A percentile compares a stretch with the other conserved stretches of the same genome.
phyloP scores from a whole-genome alignment of 192 early-diverging fungal genomes.

The Backusella psychrophila region DNA sequence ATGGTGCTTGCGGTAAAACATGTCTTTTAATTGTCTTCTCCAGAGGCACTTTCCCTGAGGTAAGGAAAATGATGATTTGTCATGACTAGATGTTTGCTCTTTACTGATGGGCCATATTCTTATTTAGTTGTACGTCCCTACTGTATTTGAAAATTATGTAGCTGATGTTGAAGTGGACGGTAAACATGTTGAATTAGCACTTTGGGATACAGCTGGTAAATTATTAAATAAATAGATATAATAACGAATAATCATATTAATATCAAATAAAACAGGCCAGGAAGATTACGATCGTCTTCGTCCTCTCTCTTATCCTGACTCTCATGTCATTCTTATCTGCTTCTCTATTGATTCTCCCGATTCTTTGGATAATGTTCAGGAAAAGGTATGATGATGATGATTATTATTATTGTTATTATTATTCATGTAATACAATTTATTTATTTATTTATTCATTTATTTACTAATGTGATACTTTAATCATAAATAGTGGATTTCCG shows the following conservation, averaged over 20 bases:
- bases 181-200: conserved; percentile 81
- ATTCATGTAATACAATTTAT: background rate
- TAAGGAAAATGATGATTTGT: conserved; percentile 1
- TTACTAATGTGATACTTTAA: background rate
- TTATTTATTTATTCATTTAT: background rate
- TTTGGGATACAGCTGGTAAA: conserved; percentile 91
- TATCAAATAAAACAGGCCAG: conserved; percentile 54
- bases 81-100: background rate
- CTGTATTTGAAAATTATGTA: conserved; percentile 94
- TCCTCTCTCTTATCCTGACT: conserved; percentile 87
- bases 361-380: conserved; percentile 79
- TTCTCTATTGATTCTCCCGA: conserved; percentile 83
- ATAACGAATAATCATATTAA: background rate
- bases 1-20: conserved; percentile 92
- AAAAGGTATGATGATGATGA: conserved; percentile 41
- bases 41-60: conserved; percentile 84
- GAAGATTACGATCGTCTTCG: conserved; percentile 97
- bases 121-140: conserved; percentile 69
- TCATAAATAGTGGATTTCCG: conserved; percentile 75
- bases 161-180: conserved; percentile 85
- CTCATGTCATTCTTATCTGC: conserved; percentile 90
- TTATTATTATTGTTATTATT: too few species aligned
- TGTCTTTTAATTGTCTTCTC: conserved; percentile 84
- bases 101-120: background rate
- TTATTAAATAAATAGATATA: background rate